Conservation (phyloP, 75 land plant genomes). For the Sequoiadendron giganteum region DNA sequence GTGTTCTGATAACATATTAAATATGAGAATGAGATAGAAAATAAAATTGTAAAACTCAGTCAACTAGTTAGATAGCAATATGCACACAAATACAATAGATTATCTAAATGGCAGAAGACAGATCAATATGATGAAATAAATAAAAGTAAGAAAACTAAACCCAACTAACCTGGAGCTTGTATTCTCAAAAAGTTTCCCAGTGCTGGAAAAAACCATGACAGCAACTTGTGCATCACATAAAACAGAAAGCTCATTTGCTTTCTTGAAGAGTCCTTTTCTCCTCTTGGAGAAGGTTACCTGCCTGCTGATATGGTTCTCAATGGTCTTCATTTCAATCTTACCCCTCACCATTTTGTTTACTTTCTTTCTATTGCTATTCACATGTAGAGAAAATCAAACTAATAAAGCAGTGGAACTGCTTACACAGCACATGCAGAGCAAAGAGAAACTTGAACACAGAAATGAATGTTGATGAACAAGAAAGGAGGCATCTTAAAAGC, state of each 20-base stretch:
- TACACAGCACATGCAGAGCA: too few relatives aligned
- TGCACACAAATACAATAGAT: too few relatives aligned
- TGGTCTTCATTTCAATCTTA: conserved; percentile 28
- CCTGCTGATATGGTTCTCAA: conserved; percentile 17
- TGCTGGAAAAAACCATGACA: conserved; percentile 26
- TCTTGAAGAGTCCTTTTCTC: conserved; percentile 23
- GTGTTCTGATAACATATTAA: too few relatives aligned
- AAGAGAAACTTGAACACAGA: too few relatives aligned
- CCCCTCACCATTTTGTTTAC: conserved; percentile 16
- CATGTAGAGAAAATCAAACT: too few relatives aligned
- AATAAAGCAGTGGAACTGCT: too few relatives aligned
- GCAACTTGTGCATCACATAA: conserved; percentile 29
- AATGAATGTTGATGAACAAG: too few relatives aligned
- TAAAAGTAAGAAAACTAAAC: neutral
- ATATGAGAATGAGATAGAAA: too few relatives aligned
- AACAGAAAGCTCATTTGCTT: conserved; percentile 27
- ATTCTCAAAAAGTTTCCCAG: conserved; percentile 13
- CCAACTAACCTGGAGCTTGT: neutral
- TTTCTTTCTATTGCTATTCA: neutral
- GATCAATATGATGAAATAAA: too few relatives aligned
- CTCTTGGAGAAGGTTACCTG: conserved; percentile 33
- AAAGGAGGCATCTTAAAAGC: too few relatives aligned
- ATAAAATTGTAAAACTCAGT: too few relatives aligned
- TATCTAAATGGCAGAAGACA: too few relatives aligned
- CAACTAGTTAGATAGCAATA: neutral